phyloP scores from a whole-genome alignment of 305 asterid genomes.

The Rubia peregrina region DNA sequence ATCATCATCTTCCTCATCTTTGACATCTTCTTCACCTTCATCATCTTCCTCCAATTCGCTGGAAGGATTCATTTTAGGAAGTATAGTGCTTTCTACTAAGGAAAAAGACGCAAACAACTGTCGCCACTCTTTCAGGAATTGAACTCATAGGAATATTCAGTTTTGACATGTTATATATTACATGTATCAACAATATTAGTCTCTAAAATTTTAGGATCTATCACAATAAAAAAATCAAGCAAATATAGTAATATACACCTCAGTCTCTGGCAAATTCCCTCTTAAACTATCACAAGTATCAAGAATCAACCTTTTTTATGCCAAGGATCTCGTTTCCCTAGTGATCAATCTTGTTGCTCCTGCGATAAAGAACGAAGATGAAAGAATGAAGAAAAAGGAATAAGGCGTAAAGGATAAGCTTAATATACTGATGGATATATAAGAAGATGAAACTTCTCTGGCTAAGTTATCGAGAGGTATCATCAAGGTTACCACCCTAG shows the following conservation, averaged over 20 bases:
- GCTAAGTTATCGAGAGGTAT: too few relatives aligned
- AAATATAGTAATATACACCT: slow-evolving; percentile 22
- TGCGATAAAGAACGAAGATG: too few relatives aligned
- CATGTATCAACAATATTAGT: too few relatives aligned
- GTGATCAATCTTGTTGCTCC: too few relatives aligned
- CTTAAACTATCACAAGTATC: slow-evolving; percentile 65
- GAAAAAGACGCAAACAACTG: slow-evolving; percentile 39
- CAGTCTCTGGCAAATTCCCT: slow-evolving; percentile 70
- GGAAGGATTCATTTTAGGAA: slow-evolving; percentile 21
- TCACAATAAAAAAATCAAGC: not conserved
- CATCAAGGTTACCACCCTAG: too few relatives aligned
- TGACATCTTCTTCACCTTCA: slow-evolving; percentile 14
- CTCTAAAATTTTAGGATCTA: not conserved
- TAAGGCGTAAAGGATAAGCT: too few relatives aligned
- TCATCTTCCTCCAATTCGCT: slow-evolving; percentile 13
- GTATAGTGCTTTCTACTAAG: slow-evolving; percentile 16
- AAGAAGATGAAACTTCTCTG: too few relatives aligned
- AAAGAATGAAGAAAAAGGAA: too few relatives aligned
- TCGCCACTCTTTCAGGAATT: slow-evolving; percentile 63
- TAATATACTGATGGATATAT: too few relatives aligned
- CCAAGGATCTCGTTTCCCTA: too few relatives aligned
- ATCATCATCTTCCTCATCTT: not conserved
- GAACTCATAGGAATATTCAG: slow-evolving; percentile 52
- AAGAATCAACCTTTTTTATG: too few relatives aligned
- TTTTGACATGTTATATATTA: slow-evolving; percentile 41